phyloP scores from a whole-genome alignment of 768 basidiomycete genomes.

The Boletus sensibilis region DNA sequence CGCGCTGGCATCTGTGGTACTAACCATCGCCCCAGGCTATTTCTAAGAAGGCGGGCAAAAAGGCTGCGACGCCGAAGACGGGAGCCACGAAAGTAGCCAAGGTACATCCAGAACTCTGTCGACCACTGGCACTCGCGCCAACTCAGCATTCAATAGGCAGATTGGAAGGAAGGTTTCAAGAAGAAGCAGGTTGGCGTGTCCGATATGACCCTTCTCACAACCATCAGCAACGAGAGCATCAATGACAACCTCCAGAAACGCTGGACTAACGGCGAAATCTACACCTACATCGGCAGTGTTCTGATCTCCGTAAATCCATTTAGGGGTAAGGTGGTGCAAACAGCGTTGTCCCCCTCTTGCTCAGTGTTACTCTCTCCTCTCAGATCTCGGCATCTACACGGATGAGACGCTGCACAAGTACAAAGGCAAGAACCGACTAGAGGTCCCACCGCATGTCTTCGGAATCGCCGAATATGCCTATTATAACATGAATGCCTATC shows the following conservation, averaged over 20 bases:
- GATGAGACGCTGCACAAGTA: constrained; percentile 83
- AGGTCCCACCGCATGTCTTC: constrained; percentile 98
- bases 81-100: constrained; percentile 68
- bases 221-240: constrained; percentile 96
- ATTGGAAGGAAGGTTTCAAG: constrained; percentile 99
- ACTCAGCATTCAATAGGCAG: constrained; percentile 58
- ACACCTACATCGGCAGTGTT: constrained; percentile 98
- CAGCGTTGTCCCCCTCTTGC: not conserved
- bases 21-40: constrained; percentile 53
- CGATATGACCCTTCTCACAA: constrained; percentile 97
- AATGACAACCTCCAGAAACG: constrained; percentile 98
- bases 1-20: not conserved
- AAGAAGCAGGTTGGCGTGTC: constrained; percentile 98
- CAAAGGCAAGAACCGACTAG: constrained; percentile 95
- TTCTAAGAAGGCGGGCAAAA: constrained; percentile 91
- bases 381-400: constrained; percentile 98
- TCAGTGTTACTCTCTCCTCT: constrained; percentile 6
- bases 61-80: constrained; percentile 63
- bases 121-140: constrained; percentile 3
- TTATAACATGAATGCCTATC: constrained; percentile 99
- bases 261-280: constrained; percentile 94
- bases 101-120: constrained; percentile 41
- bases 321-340: constrained; percentile 54
- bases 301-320: constrained; percentile 99
- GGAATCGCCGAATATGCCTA: constrained; percentile 95